phyloP scores from a whole-genome alignment of 2,329 filamentous ascomycete species.

The Camillea tinctor region DNA sequence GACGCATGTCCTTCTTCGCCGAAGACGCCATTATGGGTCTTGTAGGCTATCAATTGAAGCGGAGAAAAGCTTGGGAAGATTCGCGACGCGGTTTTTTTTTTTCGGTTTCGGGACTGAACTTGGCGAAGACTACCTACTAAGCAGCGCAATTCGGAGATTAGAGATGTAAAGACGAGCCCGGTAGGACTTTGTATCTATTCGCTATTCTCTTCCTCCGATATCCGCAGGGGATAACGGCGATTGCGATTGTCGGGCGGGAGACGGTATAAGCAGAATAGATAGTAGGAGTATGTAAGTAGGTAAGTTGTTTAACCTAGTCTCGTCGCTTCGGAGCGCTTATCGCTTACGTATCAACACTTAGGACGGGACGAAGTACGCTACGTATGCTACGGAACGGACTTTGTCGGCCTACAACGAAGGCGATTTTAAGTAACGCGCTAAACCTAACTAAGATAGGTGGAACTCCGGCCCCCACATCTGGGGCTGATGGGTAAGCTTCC shows the following conservation, averaged over 20 bases:
- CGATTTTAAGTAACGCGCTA: too few relatives aligned
- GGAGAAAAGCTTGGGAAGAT: neutral
- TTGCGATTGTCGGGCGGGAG: neutral
- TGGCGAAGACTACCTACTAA: too few relatives aligned
- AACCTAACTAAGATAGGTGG: too few relatives aligned
- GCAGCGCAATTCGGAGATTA: neutral
- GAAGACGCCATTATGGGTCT: slow-evolving; percentile 52
- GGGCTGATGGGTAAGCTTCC: too few relatives aligned
- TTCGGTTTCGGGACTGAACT: neutral
- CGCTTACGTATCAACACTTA: neutral
- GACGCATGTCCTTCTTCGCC: slow-evolving; percentile 70
- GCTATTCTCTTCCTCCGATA: neutral
- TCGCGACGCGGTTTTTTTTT: neutral
- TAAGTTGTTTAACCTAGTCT: too few relatives aligned
- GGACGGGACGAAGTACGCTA: neutral
- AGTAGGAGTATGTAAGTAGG: too few relatives aligned
- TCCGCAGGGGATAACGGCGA: neutral
- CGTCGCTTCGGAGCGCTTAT: neutral
- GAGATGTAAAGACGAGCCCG: neutral
- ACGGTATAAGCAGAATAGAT: too few relatives aligned
- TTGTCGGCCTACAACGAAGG: too few relatives aligned
- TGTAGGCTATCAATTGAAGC: neutral
- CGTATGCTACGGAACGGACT: too few relatives aligned
- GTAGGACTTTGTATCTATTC: neutral
- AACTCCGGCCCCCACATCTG: too few relatives aligned